Evolutionary conservation across 352 stramenopile species (phyloP).

Genomic region (Blastocystis sp.): DNA sequence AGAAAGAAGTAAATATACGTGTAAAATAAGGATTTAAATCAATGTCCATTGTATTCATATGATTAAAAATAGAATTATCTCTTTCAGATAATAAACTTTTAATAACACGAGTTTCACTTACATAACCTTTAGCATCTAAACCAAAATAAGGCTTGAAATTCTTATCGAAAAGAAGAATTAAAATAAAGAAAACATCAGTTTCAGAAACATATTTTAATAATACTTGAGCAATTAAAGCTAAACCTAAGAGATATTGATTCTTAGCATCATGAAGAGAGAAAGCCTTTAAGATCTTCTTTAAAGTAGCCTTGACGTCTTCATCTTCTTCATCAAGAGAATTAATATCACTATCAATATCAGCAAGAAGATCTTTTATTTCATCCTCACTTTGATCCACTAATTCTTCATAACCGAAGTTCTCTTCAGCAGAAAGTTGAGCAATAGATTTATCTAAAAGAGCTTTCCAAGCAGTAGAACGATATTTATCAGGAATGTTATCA

Average conservation of each 20-base stretch:
- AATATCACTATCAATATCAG: slow-evolving; percentile 28
- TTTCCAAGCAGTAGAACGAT: slow-evolving; percentile 10
- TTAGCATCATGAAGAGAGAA: slow-evolving; percentile 28
- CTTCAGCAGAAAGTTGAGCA: slow-evolving; percentile 1
- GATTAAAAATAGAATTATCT: slow-evolving; percentile 29
- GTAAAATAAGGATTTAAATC: slow-evolving; percentile 9
- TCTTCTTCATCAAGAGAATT: slow-evolving; percentile 2
- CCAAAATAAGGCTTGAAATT: slow-evolving; percentile 6
- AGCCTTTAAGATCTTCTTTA: slow-evolving; percentile 24
- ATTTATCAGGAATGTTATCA: slow-evolving; percentile 18
- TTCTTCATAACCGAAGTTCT: slow-evolving; percentile 23
- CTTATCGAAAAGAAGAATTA: slow-evolving; percentile 14
- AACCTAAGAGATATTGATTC: slow-evolving; percentile 21
- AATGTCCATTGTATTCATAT: slow-evolving; percentile 17
- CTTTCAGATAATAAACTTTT: slow-evolving; percentile 36
- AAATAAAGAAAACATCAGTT: slow-evolving; percentile 27
- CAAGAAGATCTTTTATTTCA: slow-evolving; percentile 36
- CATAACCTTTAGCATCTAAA: slow-evolving; percentile 31
- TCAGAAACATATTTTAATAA: slow-evolving; percentile 27
- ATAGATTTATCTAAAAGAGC: slow-evolving; percentile 18
- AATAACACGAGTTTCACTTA: slow-evolving; percentile 22
- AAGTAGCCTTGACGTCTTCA: not conserved
- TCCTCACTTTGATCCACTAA: slow-evolving; percentile 16
- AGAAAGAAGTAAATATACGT: slow-evolving; percentile 21
- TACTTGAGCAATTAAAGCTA: slow-evolving; percentile 2